phyloP scores from a whole-genome alignment of 2,329 filamentous ascomycete genomes.

The Paraphaeosphaeria minitans region DNA sequence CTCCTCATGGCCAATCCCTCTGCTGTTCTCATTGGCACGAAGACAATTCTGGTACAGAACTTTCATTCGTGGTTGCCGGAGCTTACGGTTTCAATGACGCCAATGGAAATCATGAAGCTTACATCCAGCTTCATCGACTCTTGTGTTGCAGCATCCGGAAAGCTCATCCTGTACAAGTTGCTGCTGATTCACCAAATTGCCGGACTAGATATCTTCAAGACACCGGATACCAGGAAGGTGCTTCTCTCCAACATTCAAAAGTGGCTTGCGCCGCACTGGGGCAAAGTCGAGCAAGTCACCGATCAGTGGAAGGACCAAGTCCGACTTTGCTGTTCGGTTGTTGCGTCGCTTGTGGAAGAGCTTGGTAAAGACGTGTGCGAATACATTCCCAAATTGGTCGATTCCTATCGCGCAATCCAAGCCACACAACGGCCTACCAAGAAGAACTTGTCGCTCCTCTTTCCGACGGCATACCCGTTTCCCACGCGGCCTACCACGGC shows the following conservation, averaged over 20 bases:
- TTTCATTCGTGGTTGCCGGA: conserved; percentile 98
- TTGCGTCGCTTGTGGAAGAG: conserved; percentile 82
- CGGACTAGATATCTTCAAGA: conserved; percentile 77
- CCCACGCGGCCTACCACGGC: conserved; percentile 70
- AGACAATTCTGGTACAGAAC: conserved; percentile 93
- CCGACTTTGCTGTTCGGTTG: conserved; percentile 87
- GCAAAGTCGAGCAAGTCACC: conserved; percentile 71
- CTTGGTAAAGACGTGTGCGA: conserved; percentile 82
- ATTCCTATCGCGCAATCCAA: conserved; percentile 82
- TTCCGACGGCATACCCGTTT: conserved; percentile 90
- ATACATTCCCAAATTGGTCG: conserved; percentile 87
- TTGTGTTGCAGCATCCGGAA: conserved; percentile 84
- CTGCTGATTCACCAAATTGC: conserved; percentile 92
- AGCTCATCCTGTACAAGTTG: conserved; percentile 88
- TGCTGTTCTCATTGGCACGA: conserved; percentile 86
- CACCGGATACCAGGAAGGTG: conserved; percentile 74
- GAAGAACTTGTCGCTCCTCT: conserved; percentile 77
- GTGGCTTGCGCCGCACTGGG: conserved; percentile 96
- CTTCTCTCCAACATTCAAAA: conserved; percentile 81
- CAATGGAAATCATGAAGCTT: conserved; percentile 86
- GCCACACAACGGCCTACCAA: conserved; percentile 64
- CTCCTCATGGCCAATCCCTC: conserved; percentile 85
- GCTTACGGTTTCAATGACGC: conserved; percentile 73
- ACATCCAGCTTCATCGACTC: conserved; percentile 94
- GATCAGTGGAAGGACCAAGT: conserved; percentile 93